A percentile compares a stretch with the other conserved stretches of the same genome.
These are phyloP conservation scores for Xylogone sp. DNA, from an alignment of 2,329 filamentous ascomycete species.

Conservation along the genomic window DNA sequence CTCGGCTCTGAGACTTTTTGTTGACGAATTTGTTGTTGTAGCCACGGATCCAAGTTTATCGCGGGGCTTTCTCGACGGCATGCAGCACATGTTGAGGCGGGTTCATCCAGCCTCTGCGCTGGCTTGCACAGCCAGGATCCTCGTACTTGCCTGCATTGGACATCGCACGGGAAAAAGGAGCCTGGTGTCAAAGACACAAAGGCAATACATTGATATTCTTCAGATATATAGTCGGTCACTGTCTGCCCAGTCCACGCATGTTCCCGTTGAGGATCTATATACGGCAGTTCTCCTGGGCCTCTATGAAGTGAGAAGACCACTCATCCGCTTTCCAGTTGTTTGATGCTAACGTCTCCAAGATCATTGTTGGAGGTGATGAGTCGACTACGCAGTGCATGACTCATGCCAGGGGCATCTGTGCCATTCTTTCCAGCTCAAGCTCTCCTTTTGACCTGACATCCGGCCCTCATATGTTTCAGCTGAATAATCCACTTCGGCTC, in stretches of 20 bases:
- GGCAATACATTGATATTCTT: constrained; percentile 10
- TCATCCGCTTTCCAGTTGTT: too few species aligned
- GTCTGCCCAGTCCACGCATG: not conserved
- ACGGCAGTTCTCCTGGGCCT: constrained; percentile 16
- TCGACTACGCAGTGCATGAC: constrained; percentile 9
- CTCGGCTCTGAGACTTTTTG: too few species aligned
- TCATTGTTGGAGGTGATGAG: too few species aligned
- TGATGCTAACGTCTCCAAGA: constrained; percentile 5
- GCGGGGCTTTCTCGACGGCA: constrained; percentile 14
- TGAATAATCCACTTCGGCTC: not conserved
- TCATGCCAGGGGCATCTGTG: constrained; percentile 11
- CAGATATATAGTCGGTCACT: constrained; percentile 8
- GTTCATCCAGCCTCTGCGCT: constrained; percentile 10
- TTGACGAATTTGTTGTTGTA: too few species aligned
- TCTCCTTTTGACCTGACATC: constrained; percentile 2
- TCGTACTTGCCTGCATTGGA: constrained; percentile 13
- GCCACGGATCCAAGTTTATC: too few species aligned
- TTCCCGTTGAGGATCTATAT: constrained; percentile 6
- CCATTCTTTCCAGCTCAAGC: constrained; percentile 2
- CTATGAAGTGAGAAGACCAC: too few species aligned
- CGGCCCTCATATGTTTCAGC: not conserved
- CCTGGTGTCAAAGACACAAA: constrained; percentile 6
- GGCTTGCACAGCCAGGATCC: constrained; percentile 12
- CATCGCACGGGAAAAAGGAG: constrained; percentile 9
- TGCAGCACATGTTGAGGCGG: constrained; percentile 11